Evolutionary conservation across 768 basidiomycete genomes (phyloP), one percentile per base, ranked within the genome.

Genomic region (Pisolithus orientalis): DNA sequence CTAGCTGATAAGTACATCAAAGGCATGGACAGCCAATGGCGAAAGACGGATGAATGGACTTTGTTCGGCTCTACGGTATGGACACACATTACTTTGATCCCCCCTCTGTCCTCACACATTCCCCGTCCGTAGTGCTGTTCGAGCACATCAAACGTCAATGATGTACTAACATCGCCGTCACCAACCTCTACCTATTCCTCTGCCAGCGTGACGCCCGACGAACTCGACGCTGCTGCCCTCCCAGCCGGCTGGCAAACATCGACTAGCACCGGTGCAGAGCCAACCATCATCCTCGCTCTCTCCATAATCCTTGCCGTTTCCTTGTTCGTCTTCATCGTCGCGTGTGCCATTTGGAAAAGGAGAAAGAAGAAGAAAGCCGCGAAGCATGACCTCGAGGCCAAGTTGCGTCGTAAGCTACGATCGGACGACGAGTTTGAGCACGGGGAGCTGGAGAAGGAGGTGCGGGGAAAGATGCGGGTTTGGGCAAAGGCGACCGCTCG

Each of bases 1-100:
- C 52, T 87, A n/a, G 80, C 86, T 27, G 75, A 79, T 61, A 80
- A 70, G 60, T 88, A 75, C 63, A 66, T 71, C 38, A 61, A 72
- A 57, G 80, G 71, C n/a, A 37, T 65, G 10, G 82, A 85, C 69
- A 80, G 77, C 4, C 58, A 70, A 50, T 87, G 85, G 85, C 74
- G 76, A 40, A 79, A 74, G 62, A 72, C 77, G 2, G 68, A 72
- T 8, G 58, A 62, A 27, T 88, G 83, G 70, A 78, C 82, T 11
- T 67, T 87, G 38, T 87, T 83, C 58, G 87, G 87, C n/a, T 83
- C 82, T n/a, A 79, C 82, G 13, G 72, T 84, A 38, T 79, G 84
- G 61, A 54, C 70, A 3, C 8, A 37, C 29, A 16, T 6, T 9
- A 5, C 32, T 9, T 27, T 21, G 2, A 40, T 6, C 38, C 3